These are phyloP conservation scores for Friedmanniomyces simplex DNA, from an alignment of 495 filamentous ascomycete genomes.

Conservation along the genomic window DNA sequence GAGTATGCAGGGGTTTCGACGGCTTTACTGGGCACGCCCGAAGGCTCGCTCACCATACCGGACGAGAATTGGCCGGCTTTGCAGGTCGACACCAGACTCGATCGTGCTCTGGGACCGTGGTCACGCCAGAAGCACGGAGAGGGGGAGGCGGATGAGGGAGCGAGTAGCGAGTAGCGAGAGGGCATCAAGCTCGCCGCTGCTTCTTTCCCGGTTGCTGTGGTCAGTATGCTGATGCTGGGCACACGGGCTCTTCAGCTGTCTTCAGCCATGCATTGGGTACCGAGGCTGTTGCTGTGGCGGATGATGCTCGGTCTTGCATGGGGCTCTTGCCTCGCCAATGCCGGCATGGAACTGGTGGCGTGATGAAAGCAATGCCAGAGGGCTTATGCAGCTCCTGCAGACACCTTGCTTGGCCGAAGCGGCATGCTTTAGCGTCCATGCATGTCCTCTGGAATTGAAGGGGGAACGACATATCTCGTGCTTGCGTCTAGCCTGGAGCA, in stretches of 20 bases:
- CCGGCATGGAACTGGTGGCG: background rate
- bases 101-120: background rate
- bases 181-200: background rate
- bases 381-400: constrained; percentile 5
- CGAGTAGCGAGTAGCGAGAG: background rate
- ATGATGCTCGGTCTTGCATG: background rate
- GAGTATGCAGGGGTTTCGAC: no score
- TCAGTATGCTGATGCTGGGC: background rate
- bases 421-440: background rate
- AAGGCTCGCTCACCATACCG: no score
- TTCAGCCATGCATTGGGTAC: background rate
- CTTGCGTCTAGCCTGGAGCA: no score
- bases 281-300: background rate
- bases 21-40: no score
- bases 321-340: background rate
- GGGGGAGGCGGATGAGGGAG: background rate
- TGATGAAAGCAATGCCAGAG: background rate
- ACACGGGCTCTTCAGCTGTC: background rate
- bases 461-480: background rate
- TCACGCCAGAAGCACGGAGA: background rate
- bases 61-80: no score
- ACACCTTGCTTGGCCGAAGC: background rate
- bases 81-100: no score
- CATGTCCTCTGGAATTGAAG: background rate
- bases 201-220: background rate